Evolutionary conservation across 768 basidiomycete genomes (phyloP), one percentile per base, ranked within the genome.

Genomic region (Termitomyces sp.): DNA sequence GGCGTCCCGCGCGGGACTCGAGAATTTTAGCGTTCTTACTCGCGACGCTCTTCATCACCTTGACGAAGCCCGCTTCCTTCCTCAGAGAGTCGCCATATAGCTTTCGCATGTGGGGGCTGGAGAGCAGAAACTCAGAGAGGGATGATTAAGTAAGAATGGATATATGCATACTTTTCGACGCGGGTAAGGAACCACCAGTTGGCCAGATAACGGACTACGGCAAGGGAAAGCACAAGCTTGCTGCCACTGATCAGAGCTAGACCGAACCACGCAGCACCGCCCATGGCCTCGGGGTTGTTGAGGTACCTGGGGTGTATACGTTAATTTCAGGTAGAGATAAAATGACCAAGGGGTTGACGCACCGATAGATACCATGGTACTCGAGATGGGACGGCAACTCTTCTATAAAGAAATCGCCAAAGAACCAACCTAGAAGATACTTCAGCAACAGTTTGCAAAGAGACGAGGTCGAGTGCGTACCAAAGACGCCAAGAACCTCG

Each of bases 321-420:
- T 43, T 49, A 40, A 20, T 40, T 13, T 3, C 12, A 38, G 5
- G 22, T 38, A 36, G 36, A 10, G 18, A 50, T 20, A 24, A 1
- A 20, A 28, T n/a, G 18, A 10, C 22, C 1, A 35, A 26, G 12
- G 6, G 24, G 30, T 59, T 59, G 26, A 64, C 75, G 51, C 66
- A 94, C 85, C 96, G 86, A 73, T 96, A 99, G 63, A 99, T 98
- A 33, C 97, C 97, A 53, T 94, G 95, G 69, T 98, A 98, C 58
- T 95, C 93, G 9, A 98, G 76, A 59, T 91, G 84, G 0, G 89
- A 75, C 4, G 96, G 93, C 70, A 92, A 95, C 61, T 94, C 89
- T 65, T 96, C 92, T 74, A 95, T 88, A 78, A 95, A 95, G 75
- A 96, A 96, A 72, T 96, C 93, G 24, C 94, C 94, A 64, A 97